Base-by-base conservation (phyloP, 768 basidiomycete species). In the Pulveroboletus sp. region DNA sequence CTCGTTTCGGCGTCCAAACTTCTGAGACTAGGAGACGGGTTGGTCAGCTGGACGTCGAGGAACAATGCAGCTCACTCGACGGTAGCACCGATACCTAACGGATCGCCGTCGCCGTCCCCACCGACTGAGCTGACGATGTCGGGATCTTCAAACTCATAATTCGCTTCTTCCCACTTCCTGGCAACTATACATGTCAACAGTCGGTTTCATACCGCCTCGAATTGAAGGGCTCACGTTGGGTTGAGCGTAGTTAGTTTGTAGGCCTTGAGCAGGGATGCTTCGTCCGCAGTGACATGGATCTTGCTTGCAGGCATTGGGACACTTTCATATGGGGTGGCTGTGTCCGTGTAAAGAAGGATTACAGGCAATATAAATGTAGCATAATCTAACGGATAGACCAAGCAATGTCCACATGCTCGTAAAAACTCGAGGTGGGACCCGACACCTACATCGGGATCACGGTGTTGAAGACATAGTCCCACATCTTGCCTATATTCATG, bases 381-480 rank as follows among this genome's bases (percentile, higher is more conserved):
- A 25, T 52, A 54, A n/a, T 52, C 40, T 45, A 51, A 29, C 25
- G 38, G n/a, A n/a, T n/a, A n/a, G n/a, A n/a, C n/a, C 19, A 49
- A 55, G 49, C 50, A 52, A 46, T n/a, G 16, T 38, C 12, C 29
- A 54, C 19, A 47, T 40, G 13, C 17, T 41, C 5, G 24, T n/a
- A 10, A 31, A 42, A 29, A 29, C 8, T 29, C 27, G 12, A 46
- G 20, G 54, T 55, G 6, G 17, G 16, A 13, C 23, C 38, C 38
- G 13, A 24, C 9, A 13, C 43, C 70, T 70, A 90, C 29, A 90
- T 75, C 2, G 75, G 75, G 19, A 92, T 75, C 32, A 86, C 73
- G 2, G 94, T 97, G 63, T 85, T 88, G 68, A 97, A 97, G 33
- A 94, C 80, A 62, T 82, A 72, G 68, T 97, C 95, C 95, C 95